Conservation (phyloP, 306 rosid species). For the Prunus mira region DNA sequence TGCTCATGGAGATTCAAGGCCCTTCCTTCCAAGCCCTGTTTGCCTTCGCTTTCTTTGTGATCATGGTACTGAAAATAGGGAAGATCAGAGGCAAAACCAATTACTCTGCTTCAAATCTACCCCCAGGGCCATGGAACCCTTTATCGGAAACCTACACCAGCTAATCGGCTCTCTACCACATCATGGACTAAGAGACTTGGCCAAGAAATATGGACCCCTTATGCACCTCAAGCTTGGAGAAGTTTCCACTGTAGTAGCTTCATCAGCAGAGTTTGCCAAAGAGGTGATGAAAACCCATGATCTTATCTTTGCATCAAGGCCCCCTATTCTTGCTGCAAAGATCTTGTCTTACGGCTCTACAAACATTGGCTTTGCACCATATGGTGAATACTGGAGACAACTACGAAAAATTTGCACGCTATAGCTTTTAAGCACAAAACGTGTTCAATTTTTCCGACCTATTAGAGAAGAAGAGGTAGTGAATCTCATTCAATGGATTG, state of each 20-base stretch:
- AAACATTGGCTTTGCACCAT: not conserved
- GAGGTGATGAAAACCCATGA: too few relatives aligned
- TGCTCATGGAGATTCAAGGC: not conserved
- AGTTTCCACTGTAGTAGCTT: too few relatives aligned
- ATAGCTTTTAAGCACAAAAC: slow-evolving; percentile 26
- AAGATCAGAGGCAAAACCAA: not conserved
- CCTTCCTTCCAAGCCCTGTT: not conserved
- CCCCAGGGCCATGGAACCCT: slow-evolving; percentile 40
- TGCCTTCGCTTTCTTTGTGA: not conserved
- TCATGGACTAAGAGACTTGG: too few relatives aligned
- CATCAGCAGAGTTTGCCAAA: too few relatives aligned
- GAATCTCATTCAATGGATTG: not conserved
- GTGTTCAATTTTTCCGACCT: slow-evolving; percentile 9
- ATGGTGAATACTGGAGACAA: not conserved
- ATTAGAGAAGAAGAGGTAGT: slow-evolving; percentile 30
- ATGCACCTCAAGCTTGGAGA: too few relatives aligned
- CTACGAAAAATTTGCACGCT: slow-evolving; percentile 21
- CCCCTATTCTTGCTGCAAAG: slow-evolving; percentile 4
- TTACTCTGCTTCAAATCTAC: slow-evolving; percentile 15
- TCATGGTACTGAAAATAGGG: not conserved
- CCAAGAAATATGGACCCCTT: too few relatives aligned
- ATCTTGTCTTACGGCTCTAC: not conserved
- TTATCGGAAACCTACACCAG: not conserved
- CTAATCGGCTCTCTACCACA: too few relatives aligned
- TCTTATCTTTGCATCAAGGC: slow-evolving; percentile 5